Evolutionary conservation across 441 rosid genomes (phyloP), one percentile per base, ranked within the genome.

Genomic region (Rhodomyrtus psidioides): DNA sequence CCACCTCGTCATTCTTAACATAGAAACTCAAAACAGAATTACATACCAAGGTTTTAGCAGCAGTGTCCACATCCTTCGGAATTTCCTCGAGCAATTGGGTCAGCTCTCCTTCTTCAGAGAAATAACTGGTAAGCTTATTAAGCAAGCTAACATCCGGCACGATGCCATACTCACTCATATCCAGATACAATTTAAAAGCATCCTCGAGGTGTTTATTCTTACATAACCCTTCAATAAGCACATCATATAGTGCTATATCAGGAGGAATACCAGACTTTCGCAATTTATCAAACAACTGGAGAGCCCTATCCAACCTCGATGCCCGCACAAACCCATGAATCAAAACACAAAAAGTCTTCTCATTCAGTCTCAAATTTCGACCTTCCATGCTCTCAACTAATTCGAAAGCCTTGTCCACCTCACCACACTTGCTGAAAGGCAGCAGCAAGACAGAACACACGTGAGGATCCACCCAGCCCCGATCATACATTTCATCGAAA

Each of bases 261-360:
- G 93, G 95, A 53, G 55, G 44, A 90, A 94, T 90, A 60, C 97
- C 96, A 17, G 88, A 89, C 56, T 89, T 86, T 81, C 85, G 85
- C 96, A 94, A 93, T 89, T 92, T 94, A 86, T 91, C 90, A 86
- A 93, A 93, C 92, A 97, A 87, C 57, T 86, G 86, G 46, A 96
- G 91, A 53, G 96, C 98, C 88, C 89, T 93, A 84, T 95, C 99
- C 82, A 93, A 81, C 86, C 95, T 93, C 27, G 88, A 86, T 70
- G 92, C 91, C 91, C 87, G 94, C 82, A 93, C 94, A 53, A 96
- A 93, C 82, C 98, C 98, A 86, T 96, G 96, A 91, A 95, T 94
- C 93, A 97, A 91, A 86, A 89, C 88, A 83, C 88, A 92, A 87
- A 89, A 92, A 0, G 98, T 94, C 91, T 93, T 95, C 91, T 91